Percentiles rank a stretch among this genome's conserved stretches.
Evolutionary conservation across 768 basidiomycete genomes (phyloP).

Genomic region (Tricholoma saponaceum): DNA sequence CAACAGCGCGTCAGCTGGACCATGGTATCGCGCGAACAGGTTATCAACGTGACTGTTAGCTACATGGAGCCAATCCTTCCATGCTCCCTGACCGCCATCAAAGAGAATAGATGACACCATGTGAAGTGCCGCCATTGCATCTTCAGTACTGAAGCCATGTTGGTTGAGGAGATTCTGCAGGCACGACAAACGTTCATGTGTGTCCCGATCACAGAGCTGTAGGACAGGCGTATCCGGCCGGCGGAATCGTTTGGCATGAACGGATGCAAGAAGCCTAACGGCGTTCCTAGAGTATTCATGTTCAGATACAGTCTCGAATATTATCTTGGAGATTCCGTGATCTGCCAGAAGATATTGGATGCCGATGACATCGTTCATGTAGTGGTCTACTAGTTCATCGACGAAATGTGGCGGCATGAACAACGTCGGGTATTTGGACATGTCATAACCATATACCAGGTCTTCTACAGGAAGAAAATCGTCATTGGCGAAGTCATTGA

Average conservation of each 20-base stretch:
- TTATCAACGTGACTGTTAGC: slow-evolving; percentile 52
- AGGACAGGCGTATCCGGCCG: slow-evolving; percentile 20
- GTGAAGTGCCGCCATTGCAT: slow-evolving; percentile 76
- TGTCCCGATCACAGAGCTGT: slow-evolving; percentile 14
- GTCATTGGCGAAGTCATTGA: slow-evolving; percentile 1
- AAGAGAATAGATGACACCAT: slow-evolving; percentile 77
- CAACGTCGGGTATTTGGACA: slow-evolving; percentile 6
- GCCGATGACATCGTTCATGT: slow-evolving; percentile 58
- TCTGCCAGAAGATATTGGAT: slow-evolving; percentile 72
- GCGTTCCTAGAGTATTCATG: slow-evolving; percentile 50
- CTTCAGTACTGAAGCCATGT: slow-evolving; percentile 44
- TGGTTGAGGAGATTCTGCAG: slow-evolving; percentile 21
- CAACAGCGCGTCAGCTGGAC: slow-evolving; percentile 42
- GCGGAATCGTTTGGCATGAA: slow-evolving; percentile 37
- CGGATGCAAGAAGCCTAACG: slow-evolving; percentile 57
- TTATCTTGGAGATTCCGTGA: slow-evolving; percentile 37
- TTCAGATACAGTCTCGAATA: slow-evolving; percentile 46
- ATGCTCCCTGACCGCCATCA: slow-evolving; percentile 67
- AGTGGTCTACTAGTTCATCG: slow-evolving; percentile 35
- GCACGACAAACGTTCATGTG: slow-evolving; percentile 19
- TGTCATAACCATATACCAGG: not conserved
- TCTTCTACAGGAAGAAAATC: not conserved
- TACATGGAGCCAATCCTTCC: slow-evolving; percentile 63
- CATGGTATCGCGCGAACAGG: slow-evolving; percentile 37
- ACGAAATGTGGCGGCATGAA: slow-evolving; percentile 18